These are phyloP conservation scores for Fusarium albosuccineum DNA, from an alignment of 2,329 filamentous ascomycete genomes.

Conservation along the genomic window DNA sequence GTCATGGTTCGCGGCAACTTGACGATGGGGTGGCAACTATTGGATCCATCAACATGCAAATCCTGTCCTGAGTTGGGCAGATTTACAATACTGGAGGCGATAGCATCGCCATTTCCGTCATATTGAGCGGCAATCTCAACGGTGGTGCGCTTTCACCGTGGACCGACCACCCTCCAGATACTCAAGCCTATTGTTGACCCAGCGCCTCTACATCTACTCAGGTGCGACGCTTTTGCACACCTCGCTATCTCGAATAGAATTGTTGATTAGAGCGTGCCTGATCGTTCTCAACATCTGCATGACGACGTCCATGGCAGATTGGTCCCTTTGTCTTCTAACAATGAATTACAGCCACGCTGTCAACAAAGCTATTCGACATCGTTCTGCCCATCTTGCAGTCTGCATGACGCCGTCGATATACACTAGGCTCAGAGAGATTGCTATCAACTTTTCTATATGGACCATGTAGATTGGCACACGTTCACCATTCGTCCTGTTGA, in stretches of 20 bases:
- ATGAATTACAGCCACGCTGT: too few species aligned
- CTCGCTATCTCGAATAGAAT: neutral
- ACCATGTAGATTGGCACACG: too few species aligned
- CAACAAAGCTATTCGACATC: too few species aligned
- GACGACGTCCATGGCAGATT: neutral
- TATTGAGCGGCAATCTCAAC: neutral
- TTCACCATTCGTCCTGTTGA: too few species aligned
- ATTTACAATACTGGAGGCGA: neutral
- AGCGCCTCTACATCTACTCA: neutral
- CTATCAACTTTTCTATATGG: too few species aligned
- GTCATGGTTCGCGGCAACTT: neutral
- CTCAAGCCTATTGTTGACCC: neutral
- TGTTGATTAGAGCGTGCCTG: too few species aligned
- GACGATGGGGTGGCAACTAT: neutral
- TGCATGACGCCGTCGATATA: too few species aligned
- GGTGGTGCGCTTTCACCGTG: neutral
- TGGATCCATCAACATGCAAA: neutral
- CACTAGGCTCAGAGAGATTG: too few species aligned
- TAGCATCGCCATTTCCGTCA: neutral
- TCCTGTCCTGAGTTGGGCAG: neutral
- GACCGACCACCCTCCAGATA: neutral
- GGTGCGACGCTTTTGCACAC: neutral
- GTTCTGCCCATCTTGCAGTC: too few species aligned
- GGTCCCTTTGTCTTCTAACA: too few species aligned
- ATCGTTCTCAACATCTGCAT: neutral